A percentile compares a stretch with the other conserved stretches of the same genome.
phyloP scores from a whole-genome alignment of 805 yeast genomes.

The Nakazawaea holstii region DNA sequence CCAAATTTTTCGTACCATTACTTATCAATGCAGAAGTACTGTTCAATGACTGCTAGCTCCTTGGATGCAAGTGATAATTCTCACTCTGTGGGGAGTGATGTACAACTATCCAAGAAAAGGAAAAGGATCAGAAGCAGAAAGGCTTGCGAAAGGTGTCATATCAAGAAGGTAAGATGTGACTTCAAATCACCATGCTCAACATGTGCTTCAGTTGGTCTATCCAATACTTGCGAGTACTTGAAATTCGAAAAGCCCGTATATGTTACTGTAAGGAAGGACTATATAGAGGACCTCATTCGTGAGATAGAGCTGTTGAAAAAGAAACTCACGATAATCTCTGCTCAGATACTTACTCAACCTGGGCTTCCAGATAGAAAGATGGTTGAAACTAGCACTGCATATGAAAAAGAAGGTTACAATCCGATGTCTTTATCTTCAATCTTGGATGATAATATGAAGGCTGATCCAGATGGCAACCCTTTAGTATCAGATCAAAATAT shows the following conservation, averaged over 20 bases:
- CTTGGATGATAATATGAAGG: background rate
- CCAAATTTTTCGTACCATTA: too few relatives aligned
- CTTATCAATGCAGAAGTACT: too few relatives aligned
- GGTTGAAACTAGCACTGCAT: background rate
- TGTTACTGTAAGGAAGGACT: constrained; percentile 5
- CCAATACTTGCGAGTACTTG: constrained; percentile 6
- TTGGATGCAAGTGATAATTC: background rate
- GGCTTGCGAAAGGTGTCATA: constrained; percentile 10
- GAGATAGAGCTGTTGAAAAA: constrained; percentile 3
- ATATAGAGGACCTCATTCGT: constrained; percentile 1
- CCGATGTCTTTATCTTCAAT: constrained; percentile 6
- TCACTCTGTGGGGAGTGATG: background rate
- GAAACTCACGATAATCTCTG: constrained; percentile 1
- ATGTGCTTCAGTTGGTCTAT: constrained; percentile 1
- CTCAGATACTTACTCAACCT: constrained; percentile 8
- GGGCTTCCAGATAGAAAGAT: constrained; percentile 3
- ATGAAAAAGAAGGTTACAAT: background rate
- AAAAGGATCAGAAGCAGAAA: constrained; percentile 7
- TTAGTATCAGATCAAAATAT: constrained; percentile 10
- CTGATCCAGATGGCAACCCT: constrained; percentile 8
- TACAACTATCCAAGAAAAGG: background rate
- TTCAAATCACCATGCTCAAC: constrained; percentile 6
- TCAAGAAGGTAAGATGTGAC: constrained; percentile 9
- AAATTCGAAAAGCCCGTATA: constrained; percentile 6
- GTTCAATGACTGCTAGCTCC: background rate